Percentiles rank a stretch among this genome's conserved stretches.
phyloP scores from a whole-genome alignment of 2,329 filamentous ascomycete species.

The Cytospora piceicola region DNA sequence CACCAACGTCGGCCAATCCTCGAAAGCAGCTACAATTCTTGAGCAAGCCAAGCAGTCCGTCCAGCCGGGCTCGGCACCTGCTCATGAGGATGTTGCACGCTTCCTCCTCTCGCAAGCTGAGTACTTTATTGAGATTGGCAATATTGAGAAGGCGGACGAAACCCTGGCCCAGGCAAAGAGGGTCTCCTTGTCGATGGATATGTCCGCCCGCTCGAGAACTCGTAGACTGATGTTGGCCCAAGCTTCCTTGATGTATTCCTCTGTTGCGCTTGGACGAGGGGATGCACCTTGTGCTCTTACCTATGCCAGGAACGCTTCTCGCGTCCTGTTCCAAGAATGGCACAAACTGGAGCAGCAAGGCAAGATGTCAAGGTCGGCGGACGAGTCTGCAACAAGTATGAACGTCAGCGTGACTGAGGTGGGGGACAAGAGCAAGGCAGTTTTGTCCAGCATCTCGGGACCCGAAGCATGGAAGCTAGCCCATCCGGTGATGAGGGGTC shows the following conservation, averaged over 20 bases:
- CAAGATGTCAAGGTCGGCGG: constrained; percentile 26
- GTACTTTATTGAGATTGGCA: constrained; percentile 70
- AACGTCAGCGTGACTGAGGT: constrained; percentile 31
- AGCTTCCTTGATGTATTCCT: constrained; percentile 67
- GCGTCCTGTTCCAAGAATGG: constrained; percentile 61
- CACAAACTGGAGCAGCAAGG: constrained; percentile 50
- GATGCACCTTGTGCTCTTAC: constrained; percentile 61
- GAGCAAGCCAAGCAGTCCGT: constrained; percentile 40
- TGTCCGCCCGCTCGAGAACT: constrained; percentile 38
- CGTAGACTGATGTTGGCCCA: constrained; percentile 59
- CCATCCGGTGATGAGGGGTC: constrained; percentile 69
- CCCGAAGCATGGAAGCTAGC: constrained; percentile 82
- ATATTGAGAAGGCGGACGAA: constrained; percentile 61
- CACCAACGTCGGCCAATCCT: constrained; percentile 55
- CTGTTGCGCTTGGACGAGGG: constrained; percentile 66
- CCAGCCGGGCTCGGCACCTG: constrained; percentile 30
- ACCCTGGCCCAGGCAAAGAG: constrained; percentile 47
- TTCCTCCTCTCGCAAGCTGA: constrained; percentile 76
- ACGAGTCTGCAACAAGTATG: constrained; percentile 14
- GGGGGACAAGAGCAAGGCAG: constrained; percentile 33
- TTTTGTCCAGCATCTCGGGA: constrained; percentile 48
- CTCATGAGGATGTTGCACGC: constrained; percentile 47
- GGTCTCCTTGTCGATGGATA: constrained; percentile 29
- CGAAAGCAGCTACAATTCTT: constrained; percentile 52
- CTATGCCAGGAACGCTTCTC: constrained; percentile 61